Evolutionary conservation across 2,329 filamentous ascomycete genomes (phyloP).

Genomic region (Tolypocladium paradoxum): DNA sequence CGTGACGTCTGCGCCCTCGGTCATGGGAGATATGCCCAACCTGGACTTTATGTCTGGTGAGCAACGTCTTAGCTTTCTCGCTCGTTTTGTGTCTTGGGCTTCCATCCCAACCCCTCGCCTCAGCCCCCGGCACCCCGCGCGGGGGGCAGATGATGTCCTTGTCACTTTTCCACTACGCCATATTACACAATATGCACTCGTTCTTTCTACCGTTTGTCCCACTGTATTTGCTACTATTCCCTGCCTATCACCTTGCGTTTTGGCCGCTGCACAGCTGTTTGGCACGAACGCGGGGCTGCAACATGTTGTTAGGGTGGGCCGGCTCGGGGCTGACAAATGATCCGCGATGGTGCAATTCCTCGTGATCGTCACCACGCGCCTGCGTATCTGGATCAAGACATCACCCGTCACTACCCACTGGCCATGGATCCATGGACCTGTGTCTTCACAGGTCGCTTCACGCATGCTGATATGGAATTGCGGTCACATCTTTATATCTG

Average conservation of each 20-base stretch:
- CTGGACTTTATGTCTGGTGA: conserved; percentile 42
- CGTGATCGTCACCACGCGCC: conserved; percentile 35
- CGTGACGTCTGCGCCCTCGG: conserved; percentile 25
- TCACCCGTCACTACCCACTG: background rate
- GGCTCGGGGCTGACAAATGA: conserved; percentile 31
- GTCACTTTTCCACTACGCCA: background rate
- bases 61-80: conserved; percentile 6
- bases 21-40: conserved; percentile 33
- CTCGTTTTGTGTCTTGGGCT: background rate
- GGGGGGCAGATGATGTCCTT: background rate
- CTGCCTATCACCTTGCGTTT: background rate
- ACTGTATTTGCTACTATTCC: conserved; percentile 1
- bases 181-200: conserved; percentile 2
- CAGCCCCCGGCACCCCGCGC: background rate
- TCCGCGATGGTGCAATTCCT: conserved; percentile 49
- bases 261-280: background rate
- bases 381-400: background rate
- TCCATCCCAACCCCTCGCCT: background rate
- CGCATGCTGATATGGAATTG: background rate
- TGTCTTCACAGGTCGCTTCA: background rate
- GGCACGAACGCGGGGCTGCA: conserved; percentile 7
- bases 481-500: background rate
- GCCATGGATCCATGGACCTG: background rate
- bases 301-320: conserved; percentile 14
- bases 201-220: background rate